Percentiles rank a stretch among this genome's conserved stretches.
These are phyloP conservation scores for Aleurites moluccanus DNA, from an alignment of 441 rosid species.

Conservation along the genomic window DNA sequence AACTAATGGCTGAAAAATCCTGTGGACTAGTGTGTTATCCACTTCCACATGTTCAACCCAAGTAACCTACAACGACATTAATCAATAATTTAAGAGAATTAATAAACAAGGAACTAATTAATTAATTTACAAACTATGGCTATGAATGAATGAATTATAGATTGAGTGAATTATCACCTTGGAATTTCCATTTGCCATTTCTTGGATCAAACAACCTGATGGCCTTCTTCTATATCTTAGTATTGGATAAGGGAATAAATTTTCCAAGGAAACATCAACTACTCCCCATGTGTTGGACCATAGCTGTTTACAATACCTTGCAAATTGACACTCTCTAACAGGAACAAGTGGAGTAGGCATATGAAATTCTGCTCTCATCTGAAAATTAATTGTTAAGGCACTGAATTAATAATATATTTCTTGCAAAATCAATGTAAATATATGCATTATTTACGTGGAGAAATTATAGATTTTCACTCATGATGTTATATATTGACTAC, in stretches of 20 bases:
- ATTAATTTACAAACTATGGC: background rate
- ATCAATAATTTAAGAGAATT: background rate
- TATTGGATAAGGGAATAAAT: conserved; percentile 34
- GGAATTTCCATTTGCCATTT: conserved; percentile 32
- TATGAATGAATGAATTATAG: background rate
- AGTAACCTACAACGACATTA: conserved; percentile 34
- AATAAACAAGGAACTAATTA: background rate
- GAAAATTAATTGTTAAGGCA: background rate
- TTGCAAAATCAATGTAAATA: background rate
- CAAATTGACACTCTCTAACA: conserved; percentile 41
- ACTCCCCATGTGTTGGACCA: conserved; percentile 44
- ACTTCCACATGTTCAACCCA: conserved; percentile 61
- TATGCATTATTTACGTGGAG: background rate
- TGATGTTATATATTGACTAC: too few relatives aligned
- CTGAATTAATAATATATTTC: background rate
- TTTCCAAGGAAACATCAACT: conserved; percentile 59
- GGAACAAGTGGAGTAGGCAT: conserved; percentile 46
- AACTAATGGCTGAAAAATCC: conserved; percentile 32
- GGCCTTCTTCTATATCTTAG: conserved; percentile 42
- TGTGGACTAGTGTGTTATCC: conserved; percentile 35
- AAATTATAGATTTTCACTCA: background rate
- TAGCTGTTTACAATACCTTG: conserved; percentile 45
- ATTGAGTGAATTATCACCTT: conserved; percentile 27
- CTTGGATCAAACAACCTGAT: conserved; percentile 54
- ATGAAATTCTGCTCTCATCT: conserved; percentile 54